Percentiles rank a stretch among this genome's conserved stretches.
phyloP scores from a whole-genome alignment of 2,329 filamentous ascomycete genomes.

The Aspergillus ustus region DNA sequence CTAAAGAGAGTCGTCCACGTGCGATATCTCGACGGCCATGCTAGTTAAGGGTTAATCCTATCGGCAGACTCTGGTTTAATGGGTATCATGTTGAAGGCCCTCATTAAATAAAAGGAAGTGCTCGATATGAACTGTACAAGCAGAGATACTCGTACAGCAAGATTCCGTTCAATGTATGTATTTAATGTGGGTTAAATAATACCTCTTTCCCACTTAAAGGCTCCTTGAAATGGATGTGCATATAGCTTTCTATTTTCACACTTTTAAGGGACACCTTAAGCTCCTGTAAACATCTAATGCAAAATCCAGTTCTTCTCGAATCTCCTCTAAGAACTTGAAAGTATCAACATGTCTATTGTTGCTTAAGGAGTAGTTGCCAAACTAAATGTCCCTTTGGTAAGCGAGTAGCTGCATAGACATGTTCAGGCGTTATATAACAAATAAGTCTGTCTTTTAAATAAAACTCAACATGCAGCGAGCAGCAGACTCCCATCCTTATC shows the following conservation, averaged over 20 bases:
- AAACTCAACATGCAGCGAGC: too few species aligned
- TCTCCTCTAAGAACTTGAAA: background rate
- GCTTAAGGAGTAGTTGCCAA: constrained; percentile 1
- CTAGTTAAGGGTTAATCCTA: too few species aligned
- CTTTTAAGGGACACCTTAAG: background rate
- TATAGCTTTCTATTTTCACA: background rate
- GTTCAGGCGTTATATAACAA: background rate
- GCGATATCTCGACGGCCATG: too few species aligned
- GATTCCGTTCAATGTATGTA: too few species aligned
- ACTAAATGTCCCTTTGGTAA: constrained; percentile 2
- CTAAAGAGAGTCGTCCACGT: too few species aligned
- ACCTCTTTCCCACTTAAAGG: constrained; percentile 29
- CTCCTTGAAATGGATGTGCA: background rate
- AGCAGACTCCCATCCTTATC: too few species aligned
- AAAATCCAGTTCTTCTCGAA: background rate
- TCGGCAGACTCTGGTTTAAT: too few species aligned
- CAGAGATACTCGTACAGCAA: too few species aligned
- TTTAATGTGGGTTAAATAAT: too few species aligned
- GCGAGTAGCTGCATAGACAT: background rate
- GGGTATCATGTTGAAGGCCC: too few species aligned
- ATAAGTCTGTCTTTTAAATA: background rate
- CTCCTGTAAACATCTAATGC: constrained; percentile 6
- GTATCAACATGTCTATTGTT: background rate
- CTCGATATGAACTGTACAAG: too few species aligned
- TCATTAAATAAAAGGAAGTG: too few species aligned